A percentile compares a stretch with the other conserved stretches of the same genome.
phyloP scores from a whole-genome alignment of 371 early-diverging fungal genomes.

The Syncephalastrum monosporum region DNA sequence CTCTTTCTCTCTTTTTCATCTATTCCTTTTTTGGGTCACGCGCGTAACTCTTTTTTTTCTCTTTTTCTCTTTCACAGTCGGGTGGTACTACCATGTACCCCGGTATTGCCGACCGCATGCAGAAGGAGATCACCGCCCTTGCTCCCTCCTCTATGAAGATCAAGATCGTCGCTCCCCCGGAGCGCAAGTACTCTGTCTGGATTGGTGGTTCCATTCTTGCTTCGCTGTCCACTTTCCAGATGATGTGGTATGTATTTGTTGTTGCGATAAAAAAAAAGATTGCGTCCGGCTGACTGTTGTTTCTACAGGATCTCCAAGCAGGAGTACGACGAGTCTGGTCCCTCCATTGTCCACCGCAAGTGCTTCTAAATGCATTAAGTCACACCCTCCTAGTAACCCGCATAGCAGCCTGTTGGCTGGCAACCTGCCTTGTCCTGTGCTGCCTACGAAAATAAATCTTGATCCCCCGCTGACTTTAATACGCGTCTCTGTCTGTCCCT shows the following conservation, averaged over 20 bases:
- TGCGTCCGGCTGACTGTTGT: background rate
- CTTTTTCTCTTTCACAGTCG: slow-evolving; percentile 20
- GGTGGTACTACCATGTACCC: slow-evolving; percentile 95
- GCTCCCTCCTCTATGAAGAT: slow-evolving; percentile 99
- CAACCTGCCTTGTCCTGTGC: too few relatives aligned
- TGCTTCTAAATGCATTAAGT: slow-evolving; percentile 79
- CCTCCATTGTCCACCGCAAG: slow-evolving; percentile 98
- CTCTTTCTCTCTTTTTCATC: too few relatives aligned
- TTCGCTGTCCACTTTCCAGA: slow-evolving; percentile 98
- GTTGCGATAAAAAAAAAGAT: background rate
- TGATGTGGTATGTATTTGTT: slow-evolving; percentile 75
- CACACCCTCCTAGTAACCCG: too few relatives aligned
- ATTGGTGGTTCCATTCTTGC: slow-evolving; percentile 99
- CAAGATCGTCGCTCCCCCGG: slow-evolving; percentile 99
- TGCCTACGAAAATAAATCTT: too few relatives aligned
- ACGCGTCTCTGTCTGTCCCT: too few relatives aligned
- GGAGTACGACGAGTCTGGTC: slow-evolving; percentile 99
- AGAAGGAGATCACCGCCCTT: slow-evolving; percentile 97
- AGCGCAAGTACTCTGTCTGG: slow-evolving; percentile 99
- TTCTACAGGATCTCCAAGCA: slow-evolving; percentile 66
- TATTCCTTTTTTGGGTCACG: too few relatives aligned
- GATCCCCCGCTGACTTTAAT: too few relatives aligned
- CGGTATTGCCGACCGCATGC: slow-evolving; percentile 97
- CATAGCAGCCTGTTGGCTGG: too few relatives aligned
- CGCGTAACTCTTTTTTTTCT: slow-evolving; percentile 1